phyloP scores from a whole-genome alignment of 805 yeast species.

The Schizosaccharomyces osmophilus region DNA sequence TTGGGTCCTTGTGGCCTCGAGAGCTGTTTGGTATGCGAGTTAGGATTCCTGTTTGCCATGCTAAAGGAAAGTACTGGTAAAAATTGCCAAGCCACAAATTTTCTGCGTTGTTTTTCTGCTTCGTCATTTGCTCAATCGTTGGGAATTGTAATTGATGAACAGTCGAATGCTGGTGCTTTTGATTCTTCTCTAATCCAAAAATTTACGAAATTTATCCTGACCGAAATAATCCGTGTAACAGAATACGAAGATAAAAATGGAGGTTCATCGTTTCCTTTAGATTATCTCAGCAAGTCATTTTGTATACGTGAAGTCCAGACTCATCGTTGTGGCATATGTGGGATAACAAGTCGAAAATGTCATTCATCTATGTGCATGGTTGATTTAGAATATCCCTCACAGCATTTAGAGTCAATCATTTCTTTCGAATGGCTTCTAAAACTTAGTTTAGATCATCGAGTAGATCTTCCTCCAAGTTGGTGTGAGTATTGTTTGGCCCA shows the following conservation, averaged over 20 bases:
- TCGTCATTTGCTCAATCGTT: neutral
- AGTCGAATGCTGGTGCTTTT: neutral
- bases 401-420: neutral
- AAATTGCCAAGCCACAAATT: slow-evolving; percentile 63
- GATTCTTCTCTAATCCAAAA: neutral
- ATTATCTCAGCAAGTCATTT: neutral
- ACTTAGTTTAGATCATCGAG: neutral
- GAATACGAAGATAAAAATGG: neutral
- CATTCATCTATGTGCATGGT: neutral
- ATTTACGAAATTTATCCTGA: neutral
- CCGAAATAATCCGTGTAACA: neutral
- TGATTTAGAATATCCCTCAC: neutral
- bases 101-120: slow-evolving; percentile 26
- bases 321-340: neutral
- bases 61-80: slow-evolving; percentile 53
- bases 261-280: neutral
- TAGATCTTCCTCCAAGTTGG: neutral
- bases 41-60: slow-evolving; percentile 85
- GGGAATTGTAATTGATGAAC: neutral
- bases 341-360: neutral
- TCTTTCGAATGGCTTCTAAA: neutral
- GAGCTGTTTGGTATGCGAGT: slow-evolving; percentile 39
- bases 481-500: neutral
- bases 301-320: neutral
- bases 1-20: slow-evolving; percentile 25